These are phyloP conservation scores for Linnemannia hyalina DNA, from an alignment of 192 early-diverging fungal species.

Conservation along the genomic window DNA sequence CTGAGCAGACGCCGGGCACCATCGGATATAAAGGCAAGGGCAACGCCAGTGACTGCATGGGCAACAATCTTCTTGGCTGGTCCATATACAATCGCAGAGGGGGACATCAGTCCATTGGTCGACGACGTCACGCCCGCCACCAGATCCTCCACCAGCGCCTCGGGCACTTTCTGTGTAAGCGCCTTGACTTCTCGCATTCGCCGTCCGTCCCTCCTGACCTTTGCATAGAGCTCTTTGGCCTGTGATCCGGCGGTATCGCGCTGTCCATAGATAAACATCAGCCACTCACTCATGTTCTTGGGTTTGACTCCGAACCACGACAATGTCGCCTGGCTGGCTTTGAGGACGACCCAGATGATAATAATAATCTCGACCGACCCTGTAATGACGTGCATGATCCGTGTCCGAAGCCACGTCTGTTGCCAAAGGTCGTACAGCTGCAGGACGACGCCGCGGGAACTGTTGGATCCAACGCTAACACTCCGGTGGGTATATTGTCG, in stretches of 20 bases:
- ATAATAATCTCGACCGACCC: constrained; percentile 51
- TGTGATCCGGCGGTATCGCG: constrained; percentile 20
- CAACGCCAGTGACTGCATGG: constrained; percentile 39
- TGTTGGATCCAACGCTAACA: constrained; percentile 39
- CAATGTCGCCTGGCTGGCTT: constrained; percentile 23
- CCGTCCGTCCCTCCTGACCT: constrained; percentile 42
- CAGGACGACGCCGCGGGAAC: constrained; percentile 27
- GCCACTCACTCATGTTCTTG: constrained; percentile 18
- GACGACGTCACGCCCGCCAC: constrained; percentile 20
- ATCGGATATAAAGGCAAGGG: constrained; percentile 36
- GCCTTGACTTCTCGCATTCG: constrained; percentile 28
- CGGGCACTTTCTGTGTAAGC: constrained; percentile 12
- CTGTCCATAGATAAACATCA: constrained; percentile 40
- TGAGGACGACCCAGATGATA: constrained; percentile 44
- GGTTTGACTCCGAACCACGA: constrained; percentile 41
- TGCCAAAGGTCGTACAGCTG: constrained; percentile 52
- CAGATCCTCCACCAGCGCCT: constrained; percentile 21
- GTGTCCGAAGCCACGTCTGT: constrained; percentile 52
- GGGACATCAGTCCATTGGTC: constrained; percentile 13
- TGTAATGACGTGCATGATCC: constrained; percentile 55
- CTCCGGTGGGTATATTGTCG: constrained; percentile 21
- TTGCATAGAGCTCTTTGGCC: constrained; percentile 43
- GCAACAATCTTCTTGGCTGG: constrained; percentile 37
- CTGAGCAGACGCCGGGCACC: constrained; percentile 26
- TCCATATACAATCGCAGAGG: constrained; percentile 34